Conservation (phyloP, 2,329 filamentous ascomycete species). For the Seiridium cupressi region DNA sequence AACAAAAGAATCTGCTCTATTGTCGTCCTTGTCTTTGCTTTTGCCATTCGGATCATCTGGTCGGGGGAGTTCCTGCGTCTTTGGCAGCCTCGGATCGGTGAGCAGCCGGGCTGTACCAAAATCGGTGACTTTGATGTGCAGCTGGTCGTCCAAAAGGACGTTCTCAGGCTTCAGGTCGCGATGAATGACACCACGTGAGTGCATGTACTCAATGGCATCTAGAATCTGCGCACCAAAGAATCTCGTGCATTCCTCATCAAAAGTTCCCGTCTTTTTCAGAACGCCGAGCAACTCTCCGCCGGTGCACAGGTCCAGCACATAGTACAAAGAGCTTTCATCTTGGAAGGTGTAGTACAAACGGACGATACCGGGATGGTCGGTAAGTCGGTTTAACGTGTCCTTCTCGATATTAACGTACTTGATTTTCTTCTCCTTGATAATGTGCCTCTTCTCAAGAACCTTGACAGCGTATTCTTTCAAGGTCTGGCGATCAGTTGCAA, state of each 20-base stretch:
- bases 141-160: constrained; percentile 88
- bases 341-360: constrained; percentile 98
- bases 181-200: constrained; percentile 92
- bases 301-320: constrained; percentile 89
- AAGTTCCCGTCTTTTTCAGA: constrained; percentile 89
- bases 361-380: constrained; percentile 94
- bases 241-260: constrained; percentile 89
- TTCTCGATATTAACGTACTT: constrained; percentile 99
- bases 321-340: constrained; percentile 93
- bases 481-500: constrained; percentile 90
- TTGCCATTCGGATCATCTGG: constrained; percentile 32
- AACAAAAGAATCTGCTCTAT: constrained; percentile 89
- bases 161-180: constrained; percentile 97
- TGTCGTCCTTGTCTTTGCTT: constrained; percentile 53
- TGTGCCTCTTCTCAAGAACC: constrained; percentile 95
- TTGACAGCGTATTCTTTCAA: constrained; percentile 97
- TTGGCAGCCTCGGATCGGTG: constrained; percentile 51
- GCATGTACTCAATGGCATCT: constrained; percentile 97
- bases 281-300: constrained; percentile 91
- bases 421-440: constrained; percentile 99
- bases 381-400: constrained; percentile 92
- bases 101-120: constrained; percentile 98
- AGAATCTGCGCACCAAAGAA: constrained; percentile 97
- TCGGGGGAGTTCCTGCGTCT: constrained; percentile 35
- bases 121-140: constrained; percentile 98